Evolutionary conservation across 345 rosid genomes (phyloP), one percentile per base, ranked within the genome.

Genomic region (Eucalyptus regnans): DNA sequence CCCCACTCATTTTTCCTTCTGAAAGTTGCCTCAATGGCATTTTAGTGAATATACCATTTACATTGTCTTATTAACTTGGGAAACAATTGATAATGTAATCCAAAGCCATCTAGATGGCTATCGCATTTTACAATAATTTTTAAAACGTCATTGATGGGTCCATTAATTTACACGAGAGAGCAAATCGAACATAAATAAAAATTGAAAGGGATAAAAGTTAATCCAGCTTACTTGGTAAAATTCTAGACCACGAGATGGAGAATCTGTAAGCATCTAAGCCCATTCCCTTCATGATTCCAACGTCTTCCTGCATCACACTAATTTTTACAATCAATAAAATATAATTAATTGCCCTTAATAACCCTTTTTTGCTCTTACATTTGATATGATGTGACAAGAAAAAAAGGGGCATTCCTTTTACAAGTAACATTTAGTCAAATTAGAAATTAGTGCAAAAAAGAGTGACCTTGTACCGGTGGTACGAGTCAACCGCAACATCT

Each of bases 381-480:
- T 41, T 6, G 8, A 37, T 11, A 6, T 20, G 83, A 76, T 20
- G 83, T 37, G 83, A 41, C 83, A 76, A 76, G 83, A 5, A 76
- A 76, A 37, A 41, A 33, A 33, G 20, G 79, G 46, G 27, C 83
- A 71, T 33, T 37, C 14, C 27, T 60, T 60, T 64, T 64, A 7
- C 71, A 29, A n/a, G 76, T 14, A 20, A 37, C 83, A 10, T 41
- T 37, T 76, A 3, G 43, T 20, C 23, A 41, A 41, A 41, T 76
- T 9, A 44, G 23, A 37, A 37, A 37, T 20, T 44, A 0, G 83
- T 10, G 83, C 48, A 10, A 76, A 76, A 41, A 41, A 76, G 14
- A 10, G 23, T 14, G 66, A 94, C 97, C 97, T 95, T 93, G 90
- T 92, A 95, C 9, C 94, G 93, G 89, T 94, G 92, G 90, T 95